Base-by-base conservation (phyloP, 768 basidiomycete genomes). In the Phaffia australis region DNA sequence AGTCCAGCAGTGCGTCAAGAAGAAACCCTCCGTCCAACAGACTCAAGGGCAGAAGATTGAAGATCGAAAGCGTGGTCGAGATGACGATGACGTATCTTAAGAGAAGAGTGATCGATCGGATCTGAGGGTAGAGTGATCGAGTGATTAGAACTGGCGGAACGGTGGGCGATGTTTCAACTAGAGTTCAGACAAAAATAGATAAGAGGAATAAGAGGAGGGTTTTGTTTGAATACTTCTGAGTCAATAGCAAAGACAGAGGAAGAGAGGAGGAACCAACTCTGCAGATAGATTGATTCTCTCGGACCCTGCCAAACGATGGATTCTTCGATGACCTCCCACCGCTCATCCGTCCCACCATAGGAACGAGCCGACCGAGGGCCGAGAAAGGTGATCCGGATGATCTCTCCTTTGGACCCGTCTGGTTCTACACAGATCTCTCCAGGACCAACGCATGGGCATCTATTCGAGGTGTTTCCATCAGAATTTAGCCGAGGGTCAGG, bases 21-120 rank as follows among this genome's bases (percentile, higher is more conserved):
- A 42, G 42, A 14, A 61, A 46, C 3, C 66, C 66, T 21, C 66
- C 66, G 66, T 67, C 66, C 27, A 67, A 60, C 8, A 67, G 32
- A 0, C 60, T 52, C 0, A 67, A 42, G 1, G 66, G 66, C 25
- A 67, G 66, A 25, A 67, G 56, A 49, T 67, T 67, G 54, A 61
- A 52, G 32, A 54, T 47, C 35, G 66, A 52, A 15, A 67, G 54
- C 14, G 66, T 67, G 60, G 62, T 23, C 21, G 66, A 67, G 66
- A 67, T 61, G 30, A 62, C 46, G 54, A 67, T 35, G 52, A 62
- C 23, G 60, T 67, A 67, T 35, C 49, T 9, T n/a, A 29, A 42
- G 49, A 65, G 32, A 14, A 57, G 14, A 18, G 30, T 3, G 21
- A 60, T 2, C 18, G 51, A 50, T 18, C 49, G 64, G 35, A 51